A percentile compares a stretch with the other conserved stretches of the same genome.
Conservation (phyloP, 2,329 filamentous ascomycete genomes). For the Diaporthe eres region DNA sequence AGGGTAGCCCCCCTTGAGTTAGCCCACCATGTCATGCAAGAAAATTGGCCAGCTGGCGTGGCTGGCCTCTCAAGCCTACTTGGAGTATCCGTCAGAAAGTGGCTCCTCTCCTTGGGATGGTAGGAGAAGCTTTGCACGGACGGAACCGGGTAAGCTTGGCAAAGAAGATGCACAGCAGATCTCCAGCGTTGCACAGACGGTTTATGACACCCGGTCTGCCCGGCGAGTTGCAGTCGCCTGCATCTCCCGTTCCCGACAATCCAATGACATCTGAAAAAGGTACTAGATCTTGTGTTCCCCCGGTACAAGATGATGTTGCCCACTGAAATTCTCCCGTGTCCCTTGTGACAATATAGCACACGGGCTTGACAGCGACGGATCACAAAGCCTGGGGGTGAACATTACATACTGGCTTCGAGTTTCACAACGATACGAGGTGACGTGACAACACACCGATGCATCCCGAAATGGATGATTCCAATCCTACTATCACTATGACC, state of each 20-base stretch:
- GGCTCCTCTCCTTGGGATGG: neutral
- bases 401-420: neutral
- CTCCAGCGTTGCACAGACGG: neutral
- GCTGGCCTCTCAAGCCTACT: neutral
- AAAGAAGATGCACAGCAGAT: neutral
- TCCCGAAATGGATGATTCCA: neutral
- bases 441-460: neutral
- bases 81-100: neutral
- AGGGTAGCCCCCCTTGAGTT: conserved; percentile 16
- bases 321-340: neutral
- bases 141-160: conserved; percentile 1
- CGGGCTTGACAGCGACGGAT: neutral
- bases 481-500: neutral
- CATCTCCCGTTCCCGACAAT: conserved; percentile 1
- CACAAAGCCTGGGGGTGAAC: neutral
- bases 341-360: neutral
- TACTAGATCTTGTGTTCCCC: conserved; percentile 23
- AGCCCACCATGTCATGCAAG: conserved; percentile 13
- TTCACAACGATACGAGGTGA: neutral
- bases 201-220: neutral
- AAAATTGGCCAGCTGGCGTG: neutral
- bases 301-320: neutral
- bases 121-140: conserved; percentile 5
- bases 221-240: neutral
- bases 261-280: neutral